Percentiles rank a stretch among this genome's conserved stretches.
phyloP scores from a whole-genome alignment of 306 rosid species.

The Sechiopsis laciniata region DNA sequence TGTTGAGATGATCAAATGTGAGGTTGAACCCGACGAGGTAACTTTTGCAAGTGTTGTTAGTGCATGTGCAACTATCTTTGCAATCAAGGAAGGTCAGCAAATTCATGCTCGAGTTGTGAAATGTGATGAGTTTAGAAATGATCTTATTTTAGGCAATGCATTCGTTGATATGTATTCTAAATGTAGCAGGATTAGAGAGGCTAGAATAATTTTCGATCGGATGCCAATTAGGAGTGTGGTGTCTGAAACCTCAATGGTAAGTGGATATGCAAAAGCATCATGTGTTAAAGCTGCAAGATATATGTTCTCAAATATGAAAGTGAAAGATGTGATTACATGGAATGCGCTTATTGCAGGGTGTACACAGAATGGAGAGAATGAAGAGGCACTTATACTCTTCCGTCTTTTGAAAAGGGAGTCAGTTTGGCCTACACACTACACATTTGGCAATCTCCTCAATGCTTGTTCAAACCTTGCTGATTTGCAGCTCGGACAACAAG shows the following conservation, averaged over 20 bases:
- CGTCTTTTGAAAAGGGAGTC: constrained; percentile 20
- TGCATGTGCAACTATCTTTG: constrained; percentile 19
- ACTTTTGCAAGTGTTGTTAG: constrained; percentile 24
- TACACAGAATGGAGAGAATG: constrained; percentile 24
- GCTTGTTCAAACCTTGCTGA: constrained; percentile 27
- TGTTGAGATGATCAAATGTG: constrained; percentile 19
- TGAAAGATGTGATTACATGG: constrained; percentile 20
- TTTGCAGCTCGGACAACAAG: constrained; percentile 13
- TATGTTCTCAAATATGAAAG: constrained; percentile 23
- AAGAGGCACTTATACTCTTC: constrained; percentile 22
- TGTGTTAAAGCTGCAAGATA: constrained; percentile 17
- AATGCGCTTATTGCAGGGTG: constrained; percentile 25
- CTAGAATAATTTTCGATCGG: constrained; percentile 21
- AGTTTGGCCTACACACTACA: constrained; percentile 25
- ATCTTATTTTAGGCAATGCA: constrained; percentile 21
- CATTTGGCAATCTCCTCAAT: constrained; percentile 24
- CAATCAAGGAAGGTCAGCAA: constrained; percentile 21
- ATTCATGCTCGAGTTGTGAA: constrained; percentile 21
- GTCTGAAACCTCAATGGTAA: constrained; percentile 25
- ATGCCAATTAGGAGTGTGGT: constrained; percentile 28
- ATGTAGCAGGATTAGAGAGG: constrained; percentile 14
- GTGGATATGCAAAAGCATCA: constrained; percentile 22
- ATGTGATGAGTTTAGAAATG: constrained; percentile 22
- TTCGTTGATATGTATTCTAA: constrained; percentile 26
- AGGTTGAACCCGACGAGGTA: constrained; percentile 18